Percentiles rank a stretch among this genome's conserved stretches.
phyloP scores from a whole-genome alignment of 768 basidiomycete species.

The Termitomyces sp. region DNA sequence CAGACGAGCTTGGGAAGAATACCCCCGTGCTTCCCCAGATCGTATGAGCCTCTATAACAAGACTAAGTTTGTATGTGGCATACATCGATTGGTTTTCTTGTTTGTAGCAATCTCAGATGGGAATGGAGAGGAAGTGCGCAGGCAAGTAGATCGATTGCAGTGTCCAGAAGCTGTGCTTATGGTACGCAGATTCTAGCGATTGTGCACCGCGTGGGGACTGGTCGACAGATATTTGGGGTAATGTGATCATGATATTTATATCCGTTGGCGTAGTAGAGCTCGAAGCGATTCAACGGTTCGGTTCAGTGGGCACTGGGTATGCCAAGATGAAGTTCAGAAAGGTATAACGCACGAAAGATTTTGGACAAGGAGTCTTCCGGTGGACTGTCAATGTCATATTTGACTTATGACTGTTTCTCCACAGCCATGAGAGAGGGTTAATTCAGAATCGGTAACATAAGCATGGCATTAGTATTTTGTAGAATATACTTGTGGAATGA shows the following conservation, averaged over 20 bases:
- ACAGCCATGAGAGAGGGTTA: not conserved
- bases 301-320: not conserved
- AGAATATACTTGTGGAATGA: not conserved
- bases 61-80: not conserved
- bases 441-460: too few species aligned
- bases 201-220: not conserved
- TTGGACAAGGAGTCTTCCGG: not conserved
- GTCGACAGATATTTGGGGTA: not conserved
- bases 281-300: not conserved
- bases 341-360: not conserved
- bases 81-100: not conserved
- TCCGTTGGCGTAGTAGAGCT: not conserved
- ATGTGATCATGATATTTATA: not conserved
- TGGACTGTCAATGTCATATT: not conserved
- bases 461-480: too few species aligned
- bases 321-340: not conserved
- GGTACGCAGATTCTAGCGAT: too few species aligned
- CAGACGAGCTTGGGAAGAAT: too few species aligned
- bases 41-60: too few species aligned
- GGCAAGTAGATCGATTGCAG: not conserved
- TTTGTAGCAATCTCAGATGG: not conserved
- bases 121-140: not conserved
- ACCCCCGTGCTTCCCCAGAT: not conserved
- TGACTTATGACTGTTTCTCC: not conserved
- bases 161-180: not conserved